Percentiles rank a stretch among this genome's conserved stretches.
phyloP scores from a whole-genome alignment of 2,329 filamentous ascomycete species.

The Beauveria sp. region DNA sequence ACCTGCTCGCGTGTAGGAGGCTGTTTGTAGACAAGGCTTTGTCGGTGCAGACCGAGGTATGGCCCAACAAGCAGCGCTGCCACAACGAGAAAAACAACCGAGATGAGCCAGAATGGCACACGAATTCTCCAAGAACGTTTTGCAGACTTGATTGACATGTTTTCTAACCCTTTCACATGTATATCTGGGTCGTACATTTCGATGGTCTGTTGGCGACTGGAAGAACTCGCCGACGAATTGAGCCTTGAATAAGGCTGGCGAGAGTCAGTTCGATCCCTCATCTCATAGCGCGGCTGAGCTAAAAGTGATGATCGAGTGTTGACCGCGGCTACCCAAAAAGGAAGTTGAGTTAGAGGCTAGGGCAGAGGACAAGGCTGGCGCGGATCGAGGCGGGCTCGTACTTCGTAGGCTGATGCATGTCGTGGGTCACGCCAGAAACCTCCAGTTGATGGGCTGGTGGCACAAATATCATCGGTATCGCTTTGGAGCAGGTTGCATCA shows the following conservation, averaged over 20 bases:
- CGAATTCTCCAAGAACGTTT: not conserved
- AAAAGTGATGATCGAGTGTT: not conserved
- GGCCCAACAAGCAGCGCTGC: not conserved
- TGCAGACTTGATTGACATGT: not conserved
- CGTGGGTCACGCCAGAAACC: not conserved
- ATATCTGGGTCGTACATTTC: not conserved
- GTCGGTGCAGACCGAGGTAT: not conserved
- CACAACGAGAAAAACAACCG: not conserved
- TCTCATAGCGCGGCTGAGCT: not conserved
- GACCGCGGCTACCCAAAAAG: constrained; percentile 4
- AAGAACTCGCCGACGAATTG: not conserved
- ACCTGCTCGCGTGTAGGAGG: not conserved
- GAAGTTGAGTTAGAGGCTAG: not conserved
- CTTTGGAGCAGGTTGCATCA: not conserved
- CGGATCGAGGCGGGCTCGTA: not conserved
- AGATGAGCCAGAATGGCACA: not conserved
- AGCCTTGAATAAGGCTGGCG: not conserved
- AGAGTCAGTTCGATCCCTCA: not conserved
- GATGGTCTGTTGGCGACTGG: not conserved
- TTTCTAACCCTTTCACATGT: not conserved
- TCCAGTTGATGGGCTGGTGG: too few species aligned
- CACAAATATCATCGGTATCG: not conserved
- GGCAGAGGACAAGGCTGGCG: not conserved
- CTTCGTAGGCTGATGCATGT: not conserved
- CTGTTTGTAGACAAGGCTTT: not conserved